Conservation (phyloP, 2,329 filamentous ascomycete species). For the Alternaria novae-zelandiae region DNA sequence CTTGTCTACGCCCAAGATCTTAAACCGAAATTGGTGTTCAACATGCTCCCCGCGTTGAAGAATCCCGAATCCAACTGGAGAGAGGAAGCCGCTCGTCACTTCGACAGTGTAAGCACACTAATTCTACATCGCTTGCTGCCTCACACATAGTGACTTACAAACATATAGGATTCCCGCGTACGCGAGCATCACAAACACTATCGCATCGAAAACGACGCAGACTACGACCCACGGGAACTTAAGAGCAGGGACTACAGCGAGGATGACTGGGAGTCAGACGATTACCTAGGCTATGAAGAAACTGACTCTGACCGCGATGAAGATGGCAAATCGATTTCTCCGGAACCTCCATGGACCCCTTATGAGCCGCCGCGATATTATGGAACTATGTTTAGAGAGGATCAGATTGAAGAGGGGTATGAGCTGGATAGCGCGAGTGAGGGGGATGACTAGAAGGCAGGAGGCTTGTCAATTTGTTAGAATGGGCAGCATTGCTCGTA, state of each 20-base stretch:
- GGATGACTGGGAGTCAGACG: not conserved
- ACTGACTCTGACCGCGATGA: not conserved
- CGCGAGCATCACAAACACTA: not conserved
- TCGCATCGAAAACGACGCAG: not conserved
- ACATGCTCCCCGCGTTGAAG: not conserved
- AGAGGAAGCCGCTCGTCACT: not conserved
- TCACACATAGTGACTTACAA: not conserved
- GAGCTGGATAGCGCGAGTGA: not conserved
- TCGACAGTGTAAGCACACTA: not conserved
- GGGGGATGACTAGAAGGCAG: not conserved
- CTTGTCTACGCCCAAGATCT: not conserved
- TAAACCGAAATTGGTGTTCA: not conserved
- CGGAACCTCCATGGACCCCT: too few relatives aligned
- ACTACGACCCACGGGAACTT: not conserved
- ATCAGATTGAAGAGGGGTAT: not conserved
- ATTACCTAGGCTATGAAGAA: not conserved
- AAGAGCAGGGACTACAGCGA: not conserved
- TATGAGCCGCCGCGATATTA: not conserved
- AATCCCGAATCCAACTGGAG: not conserved
- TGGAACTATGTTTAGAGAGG: not conserved
- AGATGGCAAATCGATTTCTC: too few relatives aligned
- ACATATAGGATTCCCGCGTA: not conserved
- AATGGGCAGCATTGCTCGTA: not conserved
- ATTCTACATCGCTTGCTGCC: not conserved
- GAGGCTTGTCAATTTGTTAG: not conserved